A percentile compares a stretch with the other conserved stretches of the same genome.
These are phyloP conservation scores for Gyrodon lividus DNA, from an alignment of 768 basidiomycete genomes.

Conservation along the genomic window DNA sequence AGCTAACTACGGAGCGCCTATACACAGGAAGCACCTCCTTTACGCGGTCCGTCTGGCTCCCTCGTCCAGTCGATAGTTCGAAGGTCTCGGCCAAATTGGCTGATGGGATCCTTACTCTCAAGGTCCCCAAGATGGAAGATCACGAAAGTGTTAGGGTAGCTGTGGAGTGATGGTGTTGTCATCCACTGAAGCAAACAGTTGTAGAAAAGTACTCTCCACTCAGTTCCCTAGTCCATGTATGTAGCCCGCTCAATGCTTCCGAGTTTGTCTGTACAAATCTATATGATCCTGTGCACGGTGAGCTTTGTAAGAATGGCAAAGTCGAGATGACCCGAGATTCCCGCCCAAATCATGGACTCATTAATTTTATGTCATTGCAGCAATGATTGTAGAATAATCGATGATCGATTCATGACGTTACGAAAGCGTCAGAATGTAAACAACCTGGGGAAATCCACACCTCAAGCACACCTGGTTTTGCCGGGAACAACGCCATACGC, in stretches of 20 bases:
- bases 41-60: constrained; percentile 70
- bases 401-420: no score
- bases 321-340: no score
- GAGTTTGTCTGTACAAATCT: no score
- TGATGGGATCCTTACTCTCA: constrained; percentile 68
- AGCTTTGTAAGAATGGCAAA: no score
- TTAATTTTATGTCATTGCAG: no score
- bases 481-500: constrained; percentile 22
- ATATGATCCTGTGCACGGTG: no score
- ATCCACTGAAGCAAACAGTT: background rate
- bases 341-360: no score
- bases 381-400: no score
- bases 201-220: background rate
- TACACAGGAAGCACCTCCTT: constrained; percentile 57
- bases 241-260: constrained; percentile 6
- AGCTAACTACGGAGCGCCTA: constrained; percentile 59
- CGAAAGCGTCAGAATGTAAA: no score
- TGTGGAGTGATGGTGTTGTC: constrained; percentile 23
- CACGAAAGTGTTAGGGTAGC: constrained; percentile 50
- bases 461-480: background rate
- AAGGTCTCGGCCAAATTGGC: constrained; percentile 62
- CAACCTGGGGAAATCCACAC: no score
- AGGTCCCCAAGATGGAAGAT: constrained; percentile 60
- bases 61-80: constrained; percentile 55
- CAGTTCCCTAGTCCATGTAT: background rate